Evolutionary conservation across 1,284 basidiomycete genomes (phyloP).

Genomic region (Tausonia pullulans): DNA sequence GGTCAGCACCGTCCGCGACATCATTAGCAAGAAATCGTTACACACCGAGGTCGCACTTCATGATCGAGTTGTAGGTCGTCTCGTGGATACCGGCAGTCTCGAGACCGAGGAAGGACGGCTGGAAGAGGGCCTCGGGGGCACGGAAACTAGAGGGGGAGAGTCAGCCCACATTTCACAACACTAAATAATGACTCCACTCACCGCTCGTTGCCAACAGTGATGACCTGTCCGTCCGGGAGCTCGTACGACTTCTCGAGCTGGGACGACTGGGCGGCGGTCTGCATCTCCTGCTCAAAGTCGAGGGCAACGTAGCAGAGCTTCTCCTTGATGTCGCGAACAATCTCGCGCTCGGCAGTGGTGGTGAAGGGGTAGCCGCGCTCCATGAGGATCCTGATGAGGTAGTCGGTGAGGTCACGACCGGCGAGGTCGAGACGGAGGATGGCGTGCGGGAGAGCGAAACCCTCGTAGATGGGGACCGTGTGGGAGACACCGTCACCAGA

Average conservation of each 20-base stretch:
- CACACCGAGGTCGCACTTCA: conserved; percentile 50
- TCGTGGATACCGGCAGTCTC: conserved; percentile 93
- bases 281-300: conserved; percentile 93
- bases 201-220: conserved; percentile 93
- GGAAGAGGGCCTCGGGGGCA: conserved; percentile 93
- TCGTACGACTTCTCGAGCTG: conserved; percentile 92
- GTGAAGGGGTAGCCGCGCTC: conserved; percentile 94
- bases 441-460: conserved; percentile 88
- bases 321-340: conserved; percentile 97
- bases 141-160: conserved; percentile 56
- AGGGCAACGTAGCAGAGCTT: conserved; percentile 95
- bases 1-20: too few relatives aligned
- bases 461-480: conserved; percentile 90
- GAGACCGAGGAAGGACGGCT: conserved; percentile 84
- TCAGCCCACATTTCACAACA: background rate
- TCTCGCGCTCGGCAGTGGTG: conserved; percentile 87
- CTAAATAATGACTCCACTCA: conserved; percentile 23
- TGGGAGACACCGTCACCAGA: conserved; percentile 90
- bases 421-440: conserved; percentile 91
- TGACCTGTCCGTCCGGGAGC: conserved; percentile 91
- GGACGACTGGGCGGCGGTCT: conserved; percentile 83
- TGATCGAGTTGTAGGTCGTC: conserved; percentile 79
- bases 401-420: conserved; percentile 88
- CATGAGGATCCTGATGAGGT: conserved; percentile 82
- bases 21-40: background rate